Base-by-base conservation (phyloP, 2,329 filamentous ascomycete species). In the Neophaeococcomyces aloes region DNA sequence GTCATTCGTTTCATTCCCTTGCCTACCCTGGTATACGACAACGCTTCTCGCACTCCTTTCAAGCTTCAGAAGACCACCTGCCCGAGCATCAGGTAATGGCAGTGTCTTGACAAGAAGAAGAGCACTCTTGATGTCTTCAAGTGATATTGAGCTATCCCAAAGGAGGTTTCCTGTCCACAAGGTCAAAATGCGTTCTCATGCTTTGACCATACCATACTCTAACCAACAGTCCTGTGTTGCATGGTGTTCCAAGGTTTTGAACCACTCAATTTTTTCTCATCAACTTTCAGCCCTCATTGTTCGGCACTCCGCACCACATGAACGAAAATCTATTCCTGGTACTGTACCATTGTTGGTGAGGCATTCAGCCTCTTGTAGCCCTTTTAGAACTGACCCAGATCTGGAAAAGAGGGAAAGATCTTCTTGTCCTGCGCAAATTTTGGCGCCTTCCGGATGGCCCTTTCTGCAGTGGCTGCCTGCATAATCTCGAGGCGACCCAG, bases 401-500 rank as follows among this genome's bases (percentile, higher is more conserved):
- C 31, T 17, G 34, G 39, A 29, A 42, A 19, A 19, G 23, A 42
- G 29, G 5, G 25, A 35, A 23, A 17, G 19, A 19, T 19, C 19
- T n/a, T 29, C 19, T n/a, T n/a, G n/a, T 30, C 39, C 29, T 32
- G 50, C 44, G 48, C 50, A 51, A 53, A 46, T 53, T 52, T 51
- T 49, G 47, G 51, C 34, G 25, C 17, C 14, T 42, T 34, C 13
- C 15, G 31, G 39, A 31, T 35, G 39, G 39, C 30, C 29, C 35
- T 21, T 29, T 35, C 14, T 36, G 48, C 44, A 38, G 53, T 49
- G 53, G 53, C 48, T 48, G 48, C 49, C 48, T 53, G 53, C 53
- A 55, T 48, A 42, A 50, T 21, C 29, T 52, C 44, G 50, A 38
- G 48, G 45, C 51, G 42, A 46, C 50, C 50, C 49, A 50, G 51